These are phyloP conservation scores for Maudiozyma saulgeensis DNA, from an alignment of 805 yeast genomes.

Conservation along the genomic window DNA sequence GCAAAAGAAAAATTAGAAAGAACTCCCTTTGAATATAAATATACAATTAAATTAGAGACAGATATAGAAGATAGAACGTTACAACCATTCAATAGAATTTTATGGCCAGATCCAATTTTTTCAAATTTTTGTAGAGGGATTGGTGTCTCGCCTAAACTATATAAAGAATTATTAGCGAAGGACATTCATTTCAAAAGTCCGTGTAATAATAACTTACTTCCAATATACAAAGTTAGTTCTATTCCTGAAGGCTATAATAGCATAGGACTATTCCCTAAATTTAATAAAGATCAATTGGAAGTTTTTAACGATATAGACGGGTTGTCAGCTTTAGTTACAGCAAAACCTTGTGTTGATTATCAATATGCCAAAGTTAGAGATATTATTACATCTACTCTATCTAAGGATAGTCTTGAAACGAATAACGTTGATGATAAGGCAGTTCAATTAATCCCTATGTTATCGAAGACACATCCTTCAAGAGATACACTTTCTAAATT, in stretches of 20 bases:
- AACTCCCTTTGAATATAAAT: background rate
- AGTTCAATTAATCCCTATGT: background rate
- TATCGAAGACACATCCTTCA: background rate
- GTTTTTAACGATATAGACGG: slow-evolving; percentile 9
- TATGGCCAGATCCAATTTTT: slow-evolving; percentile 16
- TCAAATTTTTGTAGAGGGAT: slow-evolving; percentile 19
- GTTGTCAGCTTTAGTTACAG: slow-evolving; percentile 7
- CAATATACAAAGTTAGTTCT: slow-evolving; percentile 7
- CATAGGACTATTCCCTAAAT: slow-evolving; percentile 20
- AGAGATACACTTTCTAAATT: slow-evolving; percentile 5
- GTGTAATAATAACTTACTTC: slow-evolving; percentile 7
- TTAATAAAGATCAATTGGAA: slow-evolving; percentile 8
- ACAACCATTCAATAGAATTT: background rate
- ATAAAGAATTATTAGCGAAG: slow-evolving; percentile 2
- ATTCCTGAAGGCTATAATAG: slow-evolving; percentile 12
- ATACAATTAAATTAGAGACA: slow-evolving; percentile 2
- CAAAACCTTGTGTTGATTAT: background rate
- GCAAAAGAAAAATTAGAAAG: background rate
- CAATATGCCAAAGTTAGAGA: background rate
- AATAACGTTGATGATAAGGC: background rate
- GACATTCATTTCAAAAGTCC: slow-evolving; percentile 11
- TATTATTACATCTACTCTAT: background rate
- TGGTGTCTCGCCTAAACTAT: slow-evolving; percentile 12
- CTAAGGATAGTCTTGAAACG: background rate
- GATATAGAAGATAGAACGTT: background rate